Conservation (phyloP, 495 filamentous ascomycete species). For the Penicillium cosmopolitanum region DNA sequence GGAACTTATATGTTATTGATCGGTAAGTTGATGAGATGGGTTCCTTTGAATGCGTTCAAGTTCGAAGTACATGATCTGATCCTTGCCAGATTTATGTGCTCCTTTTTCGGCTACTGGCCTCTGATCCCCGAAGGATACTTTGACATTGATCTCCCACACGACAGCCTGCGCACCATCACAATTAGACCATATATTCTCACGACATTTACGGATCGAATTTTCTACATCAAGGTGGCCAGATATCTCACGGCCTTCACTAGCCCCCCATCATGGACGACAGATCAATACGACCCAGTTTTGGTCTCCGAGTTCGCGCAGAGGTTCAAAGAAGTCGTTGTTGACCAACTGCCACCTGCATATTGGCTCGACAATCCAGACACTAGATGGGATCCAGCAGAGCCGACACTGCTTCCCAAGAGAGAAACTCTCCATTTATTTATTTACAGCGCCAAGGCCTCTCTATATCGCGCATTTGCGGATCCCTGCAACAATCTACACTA, state of each 20-base stretch:
- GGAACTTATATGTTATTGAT: conserved; percentile 25
- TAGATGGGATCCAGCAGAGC: conserved; percentile 16
- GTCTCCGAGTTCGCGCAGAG: conserved; percentile 22
- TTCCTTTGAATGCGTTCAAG: not conserved
- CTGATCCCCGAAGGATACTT: conserved; percentile 28
- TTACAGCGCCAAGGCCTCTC: conserved; percentile 12
- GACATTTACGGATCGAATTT: conserved; percentile 23
- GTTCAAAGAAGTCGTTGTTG: conserved; percentile 22
- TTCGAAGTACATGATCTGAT: not conserved
- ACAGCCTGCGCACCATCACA: conserved; percentile 12
- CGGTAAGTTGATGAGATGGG: conserved; percentile 14
- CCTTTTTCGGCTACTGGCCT: conserved; percentile 24
- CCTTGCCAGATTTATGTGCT: conserved; percentile 19
- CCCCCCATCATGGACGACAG: conserved; percentile 23
- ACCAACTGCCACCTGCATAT: conserved; percentile 18
- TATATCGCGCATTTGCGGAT: conserved; percentile 24
- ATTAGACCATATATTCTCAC: conserved; percentile 19
- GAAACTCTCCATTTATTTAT: conserved; percentile 21
- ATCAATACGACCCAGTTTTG: conserved; percentile 14
- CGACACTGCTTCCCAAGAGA: conserved; percentile 16
- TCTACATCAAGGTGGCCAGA: conserved; percentile 22
- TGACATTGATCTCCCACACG: conserved; percentile 21
- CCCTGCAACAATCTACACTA: conserved; percentile 20
- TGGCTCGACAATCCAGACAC: conserved; percentile 20
- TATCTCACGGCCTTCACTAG: conserved; percentile 26